Base-by-base conservation (phyloP, 495 filamentous ascomycete species). In the Talaromyces nanjingensis region DNA sequence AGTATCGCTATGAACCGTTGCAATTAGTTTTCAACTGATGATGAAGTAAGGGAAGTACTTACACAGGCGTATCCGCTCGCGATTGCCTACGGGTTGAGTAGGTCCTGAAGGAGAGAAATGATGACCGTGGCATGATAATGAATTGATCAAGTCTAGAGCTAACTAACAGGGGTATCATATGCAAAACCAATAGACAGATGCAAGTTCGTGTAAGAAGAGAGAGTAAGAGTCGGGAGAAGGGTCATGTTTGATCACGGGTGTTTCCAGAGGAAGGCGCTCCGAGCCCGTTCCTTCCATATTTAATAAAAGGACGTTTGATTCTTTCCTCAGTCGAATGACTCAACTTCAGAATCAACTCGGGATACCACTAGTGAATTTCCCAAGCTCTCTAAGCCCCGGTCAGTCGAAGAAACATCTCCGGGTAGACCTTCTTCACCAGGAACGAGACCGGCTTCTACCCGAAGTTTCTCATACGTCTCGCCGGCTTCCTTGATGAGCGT, bases 401-500 rank as follows among this genome's bases (percentile, higher is more conserved):
- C 70, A 58, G 71, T 69, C 29, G 72, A 70, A 52, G 77, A 55
- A n/a, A 72, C 72, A 20, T 69, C 71, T 47, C 62, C 69, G 24
- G 72, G 64, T n/a, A 70, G 53, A 4, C 58, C 31, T 58, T 72
- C 65, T 16, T 66, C 70, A n/a, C 67, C 70, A 0, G 70, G 68
- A 7, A 68, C 72, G 62, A 79, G 69, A 1, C 80, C 86, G 39
- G 78, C 81, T 69, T 88, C 85, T 20, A 70, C 68, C 62, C 80
- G 82, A 57, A 86, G 70, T 65, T 77, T 82, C 72, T 88, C 85
- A 73, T 92, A 96, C 63, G 88, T 85, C 59, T 90, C 90, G 0
- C 90, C 91, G 0, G 92, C 89, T 71, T 96, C 89, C 70, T 89
- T 88, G 60, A 98, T 79, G 63, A 93, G 76, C 31, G 80, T 81